phyloP scores from a whole-genome alignment of 345 rosid genomes.

The Boechera stricta region DNA sequence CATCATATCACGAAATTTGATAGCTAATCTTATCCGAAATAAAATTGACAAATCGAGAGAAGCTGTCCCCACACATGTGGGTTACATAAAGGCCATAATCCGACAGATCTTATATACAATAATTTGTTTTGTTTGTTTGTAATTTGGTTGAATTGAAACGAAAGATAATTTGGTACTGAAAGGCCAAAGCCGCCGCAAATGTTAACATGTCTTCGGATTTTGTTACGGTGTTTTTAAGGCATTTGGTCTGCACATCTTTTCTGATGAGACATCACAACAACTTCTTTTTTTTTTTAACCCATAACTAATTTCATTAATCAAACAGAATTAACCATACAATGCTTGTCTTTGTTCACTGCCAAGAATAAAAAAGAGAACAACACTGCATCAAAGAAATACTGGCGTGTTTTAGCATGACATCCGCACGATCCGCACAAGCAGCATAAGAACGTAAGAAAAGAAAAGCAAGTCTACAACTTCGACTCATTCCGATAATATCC shows the following conservation, averaged over 20 bases:
- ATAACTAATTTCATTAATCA: no score
- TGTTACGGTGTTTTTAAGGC: neutral
- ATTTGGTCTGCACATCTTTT: neutral
- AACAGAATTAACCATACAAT: no score
- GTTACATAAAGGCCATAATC: slow-evolving; percentile 10
- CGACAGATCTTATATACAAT: slow-evolving; percentile 6
- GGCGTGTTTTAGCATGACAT: no score
- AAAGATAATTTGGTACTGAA: neutral
- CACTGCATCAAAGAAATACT: no score
- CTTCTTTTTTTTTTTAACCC: neutral
- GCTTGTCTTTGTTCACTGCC: no score
- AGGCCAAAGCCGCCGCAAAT: slow-evolving; percentile 31
- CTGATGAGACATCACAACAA: neutral
- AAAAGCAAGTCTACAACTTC: no score
- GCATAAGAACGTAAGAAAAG: no score
- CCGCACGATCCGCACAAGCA: no score
- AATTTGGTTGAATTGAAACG: slow-evolving; percentile 20
- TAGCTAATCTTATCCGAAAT: slow-evolving; percentile 23
- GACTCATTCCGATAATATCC: no score
- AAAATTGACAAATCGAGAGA: slow-evolving; percentile 11
- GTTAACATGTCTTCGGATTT: slow-evolving; percentile 6
- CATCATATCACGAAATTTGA: neutral
- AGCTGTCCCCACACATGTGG: slow-evolving; percentile 37
- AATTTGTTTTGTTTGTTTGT: slow-evolving; percentile 21
- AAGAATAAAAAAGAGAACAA: no score